Base-by-base conservation (phyloP, 306 rosid species). In the Citrullus amarus region DNA sequence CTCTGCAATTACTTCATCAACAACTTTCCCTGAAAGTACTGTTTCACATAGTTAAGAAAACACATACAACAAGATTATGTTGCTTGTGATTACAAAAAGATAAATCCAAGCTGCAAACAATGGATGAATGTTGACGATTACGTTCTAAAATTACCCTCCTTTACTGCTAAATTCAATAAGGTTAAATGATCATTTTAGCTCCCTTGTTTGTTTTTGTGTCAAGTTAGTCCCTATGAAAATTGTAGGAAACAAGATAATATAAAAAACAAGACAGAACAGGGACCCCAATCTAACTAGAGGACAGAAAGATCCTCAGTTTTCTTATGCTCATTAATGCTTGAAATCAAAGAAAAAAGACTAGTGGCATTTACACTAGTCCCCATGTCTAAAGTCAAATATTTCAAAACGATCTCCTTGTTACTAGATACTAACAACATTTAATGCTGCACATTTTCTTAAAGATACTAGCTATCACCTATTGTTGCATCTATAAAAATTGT, bases 21-120 rank as follows among this genome's bases (percentile, higher is more conserved):
- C 96, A 81, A 92, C 83, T 8, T 87, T 86, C 75, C 89, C 89
- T 78, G 97, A 89, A 65, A 95, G 88, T 82, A 92, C 98, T 95
- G 90, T 79, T 86, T 55, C 85, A 78, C 78, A 54, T 56, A 43
- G 85, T 92, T 60, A 91, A 92, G 96, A 88, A 39, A 81, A 85
- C 53, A 70, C 18, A 78, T 17, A 41, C 16, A 82, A 41, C 16
- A 82, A 55, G 58, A 66, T 48, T 30, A 36, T 22, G 46, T 11
- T 63, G 4, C 25, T 63, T 34, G 5, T 63, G 4, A 7, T 16
- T 4, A 39, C 15, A 38, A 67, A 10, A 67, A 67, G 74, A 67
- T 9, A 39, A 66, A 66, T 18, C 28, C 22, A 17, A 65, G 48
- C 17, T 6, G 14, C 25, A 63, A 25, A 15, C 12, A 62, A 30